Percentiles rank a stretch among this genome's conserved stretches.
Conservation (phyloP, 495 filamentous ascomycete genomes). For the Mytilinidion resinicola region DNA sequence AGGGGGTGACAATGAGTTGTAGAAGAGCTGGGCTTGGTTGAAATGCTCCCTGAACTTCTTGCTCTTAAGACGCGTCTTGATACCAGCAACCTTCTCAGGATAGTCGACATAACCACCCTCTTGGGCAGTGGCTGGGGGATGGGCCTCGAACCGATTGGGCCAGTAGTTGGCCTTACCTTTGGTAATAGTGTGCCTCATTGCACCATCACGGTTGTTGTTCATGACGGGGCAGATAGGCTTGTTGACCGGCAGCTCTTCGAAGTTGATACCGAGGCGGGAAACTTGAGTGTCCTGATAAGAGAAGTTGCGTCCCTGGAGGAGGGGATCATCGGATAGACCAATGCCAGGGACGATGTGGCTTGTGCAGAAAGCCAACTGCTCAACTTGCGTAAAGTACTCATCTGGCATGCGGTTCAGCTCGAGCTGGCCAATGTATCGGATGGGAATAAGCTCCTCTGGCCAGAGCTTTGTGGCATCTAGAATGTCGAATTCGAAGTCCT, state of each 20-base stretch:
- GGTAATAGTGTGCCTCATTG: constrained; percentile 55
- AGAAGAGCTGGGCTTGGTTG: constrained; percentile 70
- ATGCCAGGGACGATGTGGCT: constrained; percentile 81
- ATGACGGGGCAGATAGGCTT: constrained; percentile 68
- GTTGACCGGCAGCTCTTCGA: constrained; percentile 83
- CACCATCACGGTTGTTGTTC: constrained; percentile 73
- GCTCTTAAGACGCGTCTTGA: constrained; percentile 62
- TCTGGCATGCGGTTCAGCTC: constrained; percentile 78
- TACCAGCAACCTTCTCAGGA: constrained; percentile 57
- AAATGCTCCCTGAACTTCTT: constrained; percentile 79
- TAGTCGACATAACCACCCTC: constrained; percentile 67
- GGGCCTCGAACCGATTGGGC: constrained; percentile 69
- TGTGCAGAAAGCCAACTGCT: constrained; percentile 83
- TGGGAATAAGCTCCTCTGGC: constrained; percentile 77
- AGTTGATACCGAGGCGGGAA: constrained; percentile 75
- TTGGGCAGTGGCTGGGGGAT: constrained; percentile 51
- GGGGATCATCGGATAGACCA: constrained; percentile 77
- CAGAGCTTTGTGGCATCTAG: constrained; percentile 89
- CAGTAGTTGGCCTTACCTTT: constrained; percentile 80
- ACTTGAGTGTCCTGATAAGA: constrained; percentile 85
- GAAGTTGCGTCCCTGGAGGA: constrained; percentile 80
- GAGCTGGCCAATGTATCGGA: constrained; percentile 74
- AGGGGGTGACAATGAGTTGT: constrained; percentile 65
- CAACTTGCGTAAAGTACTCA: constrained; percentile 80
- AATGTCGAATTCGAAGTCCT: constrained; percentile 87